Percentiles rank a stretch among this genome's conserved stretches.
These are phyloP conservation scores for Aureobasidium mangrovei DNA, from an alignment of 2,329 filamentous ascomycete species.

Conservation along the genomic window DNA sequence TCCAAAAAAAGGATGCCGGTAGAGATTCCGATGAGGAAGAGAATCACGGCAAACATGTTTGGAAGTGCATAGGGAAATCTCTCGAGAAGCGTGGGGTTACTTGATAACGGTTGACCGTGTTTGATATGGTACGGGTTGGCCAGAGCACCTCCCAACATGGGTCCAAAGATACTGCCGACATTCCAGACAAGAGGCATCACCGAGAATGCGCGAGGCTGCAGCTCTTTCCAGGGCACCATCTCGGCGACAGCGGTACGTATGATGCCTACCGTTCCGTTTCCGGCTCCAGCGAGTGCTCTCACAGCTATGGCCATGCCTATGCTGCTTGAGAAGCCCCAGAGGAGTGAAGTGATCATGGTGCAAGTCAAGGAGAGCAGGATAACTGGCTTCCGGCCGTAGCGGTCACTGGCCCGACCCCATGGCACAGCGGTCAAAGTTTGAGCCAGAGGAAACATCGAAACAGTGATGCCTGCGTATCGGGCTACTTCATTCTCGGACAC, in stretches of 20 bases:
- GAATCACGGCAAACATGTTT: constrained; percentile 64
- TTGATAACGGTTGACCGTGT: constrained; percentile 52
- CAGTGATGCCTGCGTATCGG: constrained; percentile 79
- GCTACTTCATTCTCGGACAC: constrained; percentile 63
- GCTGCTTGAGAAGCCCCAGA: constrained; percentile 77
- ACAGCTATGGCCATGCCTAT: constrained; percentile 71
- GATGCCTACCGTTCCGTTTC: constrained; percentile 81
- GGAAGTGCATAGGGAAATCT: constrained; percentile 75
- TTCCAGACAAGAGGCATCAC: constrained; percentile 91
- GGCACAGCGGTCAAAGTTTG: constrained; percentile 79
- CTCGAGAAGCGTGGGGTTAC: constrained; percentile 55
- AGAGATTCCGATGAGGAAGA: constrained; percentile 70
- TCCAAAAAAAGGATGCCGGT: constrained; percentile 71
- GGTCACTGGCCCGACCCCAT: constrained; percentile 76
- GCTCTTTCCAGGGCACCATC: constrained; percentile 75
- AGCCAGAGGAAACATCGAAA: constrained; percentile 72
- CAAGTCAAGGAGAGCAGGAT: constrained; percentile 65
- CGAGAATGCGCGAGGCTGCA: constrained; percentile 83
- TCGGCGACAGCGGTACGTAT: constrained; percentile 85
- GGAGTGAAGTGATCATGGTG: constrained; percentile 71
- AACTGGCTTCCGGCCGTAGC: constrained; percentile 70
- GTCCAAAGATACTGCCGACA: constrained; percentile 78
- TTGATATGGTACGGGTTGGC: constrained; percentile 70
- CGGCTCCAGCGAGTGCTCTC: constrained; percentile 68
- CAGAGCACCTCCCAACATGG: constrained; percentile 77